Evolutionary conservation across 2,329 filamentous ascomycete species (phyloP).

Genomic region (Verticillium alfalfae): DNA sequence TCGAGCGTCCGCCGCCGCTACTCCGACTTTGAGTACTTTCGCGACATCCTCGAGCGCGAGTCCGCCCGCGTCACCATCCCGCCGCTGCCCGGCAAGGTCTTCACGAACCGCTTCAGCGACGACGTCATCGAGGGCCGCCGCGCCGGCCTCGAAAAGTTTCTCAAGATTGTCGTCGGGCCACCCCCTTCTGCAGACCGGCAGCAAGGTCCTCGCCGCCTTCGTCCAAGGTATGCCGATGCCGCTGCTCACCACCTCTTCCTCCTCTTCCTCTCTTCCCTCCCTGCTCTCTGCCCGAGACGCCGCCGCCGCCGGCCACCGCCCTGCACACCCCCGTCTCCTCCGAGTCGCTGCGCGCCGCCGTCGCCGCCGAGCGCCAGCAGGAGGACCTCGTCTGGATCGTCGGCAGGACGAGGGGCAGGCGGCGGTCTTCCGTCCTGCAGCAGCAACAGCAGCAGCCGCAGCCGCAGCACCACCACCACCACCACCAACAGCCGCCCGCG

Average conservation of each 20-base stretch:
- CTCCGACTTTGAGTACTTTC: slow-evolving; percentile 98
- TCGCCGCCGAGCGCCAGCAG: slow-evolving; percentile 1
- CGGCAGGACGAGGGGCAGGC: not conserved
- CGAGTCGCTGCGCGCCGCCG: slow-evolving; percentile 1
- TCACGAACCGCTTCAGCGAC: slow-evolving; percentile 96
- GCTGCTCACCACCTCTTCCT: slow-evolving; percentile 18
- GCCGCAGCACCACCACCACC: not conserved
- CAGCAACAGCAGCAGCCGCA: not conserved
- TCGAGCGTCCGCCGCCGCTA: slow-evolving; percentile 88
- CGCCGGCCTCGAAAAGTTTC: slow-evolving; percentile 87
- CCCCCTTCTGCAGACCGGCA: slow-evolving; percentile 92
- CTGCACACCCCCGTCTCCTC: not conserved
- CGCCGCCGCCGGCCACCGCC: not conserved
- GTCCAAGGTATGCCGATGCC: slow-evolving; percentile 67
- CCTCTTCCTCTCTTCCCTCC: not conserved
- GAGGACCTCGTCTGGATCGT: slow-evolving; percentile 1
- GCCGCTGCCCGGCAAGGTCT: slow-evolving; percentile 92
- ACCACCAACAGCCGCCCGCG: not conserved
- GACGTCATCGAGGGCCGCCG: slow-evolving; percentile 94
- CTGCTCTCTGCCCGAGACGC: not conserved
- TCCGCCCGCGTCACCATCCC: slow-evolving; percentile 92
- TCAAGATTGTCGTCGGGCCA: slow-evolving; percentile 98
- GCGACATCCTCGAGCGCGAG: slow-evolving; percentile 95
- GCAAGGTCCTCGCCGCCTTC: slow-evolving; percentile 92
- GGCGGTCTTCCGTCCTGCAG: slow-evolving; percentile 1